Percentiles rank a stretch among this genome's conserved stretches.
Evolutionary conservation across 495 filamentous ascomycete genomes (phyloP).

Genomic region (Neurospora discreta): DNA sequence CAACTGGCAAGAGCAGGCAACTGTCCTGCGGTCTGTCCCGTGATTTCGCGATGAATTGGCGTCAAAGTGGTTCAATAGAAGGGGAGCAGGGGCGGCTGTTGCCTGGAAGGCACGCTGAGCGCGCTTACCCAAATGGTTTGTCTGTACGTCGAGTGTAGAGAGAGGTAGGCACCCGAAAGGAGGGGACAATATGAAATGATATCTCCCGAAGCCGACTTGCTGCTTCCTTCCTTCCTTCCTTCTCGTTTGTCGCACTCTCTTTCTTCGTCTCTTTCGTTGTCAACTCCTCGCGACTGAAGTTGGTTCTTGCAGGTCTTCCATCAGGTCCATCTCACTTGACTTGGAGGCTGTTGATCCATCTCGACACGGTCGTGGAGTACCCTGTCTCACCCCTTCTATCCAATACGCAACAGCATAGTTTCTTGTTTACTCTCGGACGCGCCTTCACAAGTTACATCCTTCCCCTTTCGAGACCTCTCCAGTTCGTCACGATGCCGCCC

Average conservation of each 20-base stretch:
- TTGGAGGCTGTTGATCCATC: neutral
- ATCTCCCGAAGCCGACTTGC: neutral
- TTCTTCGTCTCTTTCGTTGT: neutral
- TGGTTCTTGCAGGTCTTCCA: neutral
- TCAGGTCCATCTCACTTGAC: neutral
- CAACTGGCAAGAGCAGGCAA: neutral
- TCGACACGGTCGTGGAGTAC: neutral
- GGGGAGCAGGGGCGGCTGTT: slow-evolving; percentile 7
- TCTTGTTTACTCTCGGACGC: neutral
- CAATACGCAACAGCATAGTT: too few species aligned
- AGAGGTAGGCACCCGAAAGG: neutral
- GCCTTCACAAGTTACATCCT: neutral
- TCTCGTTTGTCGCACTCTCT: neutral
- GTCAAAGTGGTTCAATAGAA: neutral
- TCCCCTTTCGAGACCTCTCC: neutral
- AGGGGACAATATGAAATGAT: neutral
- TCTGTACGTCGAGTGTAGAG: neutral
- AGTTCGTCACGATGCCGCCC: slow-evolving; percentile 13
- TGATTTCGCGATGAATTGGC: slow-evolving; percentile 7
- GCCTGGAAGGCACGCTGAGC: slow-evolving; percentile 11
- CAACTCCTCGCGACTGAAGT: neutral
- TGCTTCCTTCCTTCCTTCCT: neutral
- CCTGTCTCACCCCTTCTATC: neutral
- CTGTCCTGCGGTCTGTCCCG: neutral
- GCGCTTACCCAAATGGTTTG: slow-evolving; percentile 6